These are phyloP conservation scores for Catharanthus roseus DNA, from an alignment of 257 asterid genomes.

Conservation along the genomic window DNA sequence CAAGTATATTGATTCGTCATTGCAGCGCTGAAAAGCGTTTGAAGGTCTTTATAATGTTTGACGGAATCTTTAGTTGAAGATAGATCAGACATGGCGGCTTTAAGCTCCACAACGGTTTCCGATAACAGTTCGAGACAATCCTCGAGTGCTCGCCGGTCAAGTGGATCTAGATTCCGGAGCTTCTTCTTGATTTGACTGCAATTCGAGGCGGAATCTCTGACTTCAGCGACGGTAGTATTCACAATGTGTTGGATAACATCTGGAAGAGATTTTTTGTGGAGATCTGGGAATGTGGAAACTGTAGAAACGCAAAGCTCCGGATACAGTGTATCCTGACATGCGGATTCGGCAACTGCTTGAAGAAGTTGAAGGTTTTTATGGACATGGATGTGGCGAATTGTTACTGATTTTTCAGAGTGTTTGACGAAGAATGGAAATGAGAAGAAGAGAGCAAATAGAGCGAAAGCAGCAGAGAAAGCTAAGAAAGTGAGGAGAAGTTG, in stretches of 20 bases:
- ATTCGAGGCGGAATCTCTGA: slow-evolving; percentile 40
- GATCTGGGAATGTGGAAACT: slow-evolving; percentile 53
- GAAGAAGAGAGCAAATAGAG: slow-evolving; percentile 26
- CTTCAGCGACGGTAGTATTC: slow-evolving; percentile 59
- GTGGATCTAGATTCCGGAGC: slow-evolving; percentile 38
- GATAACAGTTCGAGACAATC: slow-evolving; percentile 75
- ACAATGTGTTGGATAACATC: slow-evolving; percentile 65
- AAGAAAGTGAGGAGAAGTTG: slow-evolving; percentile 21
- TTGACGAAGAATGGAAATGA: slow-evolving; percentile 21
- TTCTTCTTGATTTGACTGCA: slow-evolving; percentile 52
- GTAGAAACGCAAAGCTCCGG: slow-evolving; percentile 71
- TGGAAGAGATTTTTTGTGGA: slow-evolving; percentile 50
- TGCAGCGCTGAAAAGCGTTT: slow-evolving; percentile 80
- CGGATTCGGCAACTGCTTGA: slow-evolving; percentile 30
- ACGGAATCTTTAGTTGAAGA: slow-evolving; percentile 27
- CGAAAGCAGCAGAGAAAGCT: slow-evolving; percentile 20
- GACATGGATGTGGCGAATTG: slow-evolving; percentile 30
- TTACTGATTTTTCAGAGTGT: slow-evolving; percentile 4
- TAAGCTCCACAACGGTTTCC: slow-evolving; percentile 47
- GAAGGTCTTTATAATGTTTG: slow-evolving; percentile 46
- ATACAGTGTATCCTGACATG: slow-evolving; percentile 70
- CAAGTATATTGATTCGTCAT: slow-evolving; percentile 94
- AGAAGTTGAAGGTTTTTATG: slow-evolving; percentile 37
- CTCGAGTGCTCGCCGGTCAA: slow-evolving; percentile 63
- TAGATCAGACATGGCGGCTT: slow-evolving; percentile 34